Conservation (phyloP, 148 eudicot genomes). For the Chenopodium quinoa region DNA sequence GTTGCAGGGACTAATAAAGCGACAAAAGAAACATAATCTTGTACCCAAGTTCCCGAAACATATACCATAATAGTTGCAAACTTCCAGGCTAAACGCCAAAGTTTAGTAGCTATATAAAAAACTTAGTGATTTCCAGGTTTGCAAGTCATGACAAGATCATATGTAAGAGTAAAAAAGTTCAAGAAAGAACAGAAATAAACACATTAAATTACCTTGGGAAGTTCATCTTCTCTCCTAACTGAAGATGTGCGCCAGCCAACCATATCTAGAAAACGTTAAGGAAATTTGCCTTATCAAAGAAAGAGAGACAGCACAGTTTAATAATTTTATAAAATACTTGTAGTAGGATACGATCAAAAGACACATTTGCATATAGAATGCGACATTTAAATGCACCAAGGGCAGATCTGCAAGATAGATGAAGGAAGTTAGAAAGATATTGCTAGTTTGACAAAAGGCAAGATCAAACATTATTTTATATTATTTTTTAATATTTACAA, state of each 20-base stretch:
- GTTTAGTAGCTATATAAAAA: background rate
- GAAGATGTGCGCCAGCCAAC: conserved; percentile 99
- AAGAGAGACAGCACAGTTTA: conserved; percentile 3
- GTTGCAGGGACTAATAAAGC: background rate
- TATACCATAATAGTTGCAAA: background rate
- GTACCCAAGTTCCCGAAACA: background rate
- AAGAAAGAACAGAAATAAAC: background rate
- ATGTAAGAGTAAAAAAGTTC: background rate
- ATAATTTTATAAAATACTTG: background rate
- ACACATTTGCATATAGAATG: conserved; percentile 80
- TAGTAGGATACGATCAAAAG: conserved; percentile 91
- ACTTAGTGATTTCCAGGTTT: background rate
- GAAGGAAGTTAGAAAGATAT: conserved; percentile 17
- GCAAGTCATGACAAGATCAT: background rate
- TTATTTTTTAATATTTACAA: background rate
- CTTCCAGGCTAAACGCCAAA: background rate
- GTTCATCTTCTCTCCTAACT: conserved; percentile 86
- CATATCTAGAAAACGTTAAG: conserved; percentile 69
- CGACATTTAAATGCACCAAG: conserved; percentile 88
- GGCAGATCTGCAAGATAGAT: conserved; percentile 68
- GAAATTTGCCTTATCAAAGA: conserved; percentile 19
- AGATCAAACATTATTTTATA: background rate
- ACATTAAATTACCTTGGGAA: conserved; percentile 55
- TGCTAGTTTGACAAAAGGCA: background rate
- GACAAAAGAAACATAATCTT: background rate